phyloP scores from a whole-genome alignment of 164 flowering plant species.

The Santalum album region DNA sequence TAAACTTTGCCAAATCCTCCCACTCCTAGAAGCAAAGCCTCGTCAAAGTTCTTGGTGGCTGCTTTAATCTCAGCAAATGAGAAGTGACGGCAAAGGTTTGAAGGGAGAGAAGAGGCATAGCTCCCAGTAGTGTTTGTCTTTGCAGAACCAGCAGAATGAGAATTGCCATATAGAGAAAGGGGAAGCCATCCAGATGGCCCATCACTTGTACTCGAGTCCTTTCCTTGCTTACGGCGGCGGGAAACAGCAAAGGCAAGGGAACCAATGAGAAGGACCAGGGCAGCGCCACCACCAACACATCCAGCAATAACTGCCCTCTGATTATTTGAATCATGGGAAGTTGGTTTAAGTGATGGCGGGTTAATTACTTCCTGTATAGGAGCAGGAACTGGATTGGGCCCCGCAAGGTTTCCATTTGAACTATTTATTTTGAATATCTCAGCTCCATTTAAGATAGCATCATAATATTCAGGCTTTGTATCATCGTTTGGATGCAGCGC shows the following conservation, averaged over 20 bases:
- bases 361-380: constrained; percentile 21
- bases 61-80: constrained; percentile 71
- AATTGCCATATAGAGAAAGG: constrained; percentile 65
- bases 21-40: constrained; percentile 50
- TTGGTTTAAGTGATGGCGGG: constrained; percentile 11
- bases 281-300: constrained; percentile 39
- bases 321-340: constrained; percentile 11
- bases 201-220: constrained; percentile 48
- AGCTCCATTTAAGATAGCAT: constrained; percentile 51
- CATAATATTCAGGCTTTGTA: constrained; percentile 23
- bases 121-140: constrained; percentile 73
- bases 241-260: constrained; percentile 27
- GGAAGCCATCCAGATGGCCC: constrained; percentile 83
- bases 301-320: constrained; percentile 37
- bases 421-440: constrained; percentile 55
- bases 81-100: constrained; percentile 75
- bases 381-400: constrained; percentile 44
- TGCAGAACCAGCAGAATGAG: constrained; percentile 65
- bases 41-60: constrained; percentile 72
- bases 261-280: constrained; percentile 30
- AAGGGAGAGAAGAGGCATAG: constrained; percentile 57
- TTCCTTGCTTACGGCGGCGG: constrained; percentile 36
- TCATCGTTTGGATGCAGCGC: constrained; percentile 38
- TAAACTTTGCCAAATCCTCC: constrained; percentile 88
- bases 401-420: constrained; percentile 46